Evolutionary conservation across 495 filamentous ascomycete genomes (phyloP), one percentile per base, ranked within the genome.

Genomic region (Hypoxylon fragiforme): DNA sequence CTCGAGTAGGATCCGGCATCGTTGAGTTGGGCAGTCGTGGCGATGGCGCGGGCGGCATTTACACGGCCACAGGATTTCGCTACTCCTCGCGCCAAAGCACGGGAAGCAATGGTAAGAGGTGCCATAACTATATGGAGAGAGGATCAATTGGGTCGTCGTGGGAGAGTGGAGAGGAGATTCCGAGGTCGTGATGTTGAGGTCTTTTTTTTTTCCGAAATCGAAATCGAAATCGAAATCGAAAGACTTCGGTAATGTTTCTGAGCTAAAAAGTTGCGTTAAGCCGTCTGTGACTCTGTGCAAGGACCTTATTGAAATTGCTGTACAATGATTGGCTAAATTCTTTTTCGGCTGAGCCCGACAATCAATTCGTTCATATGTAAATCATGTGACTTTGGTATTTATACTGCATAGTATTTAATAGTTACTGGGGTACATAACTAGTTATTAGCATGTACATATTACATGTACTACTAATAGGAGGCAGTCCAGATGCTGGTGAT

Each of bases 41-140:
- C 75, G 44, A 81, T 59, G 53, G 75, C 73, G 69, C 77, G 76
- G 62, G 69, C 63, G 22, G 70, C 60, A 26, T 71, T 62, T 13
- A 67, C 30, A 36, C 64, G 50, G 54, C 60, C 16, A 37, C 67
- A 58, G 20, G 57, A 70, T 56, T 54, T 52, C 58, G 65, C 54
- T 31, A 73, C 62, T 43, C 73, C 68, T 50, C 74, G 73, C 67
- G 70, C 72, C 38, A 76, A 67, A 32, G 68, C 69, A 66, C 76
- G 76, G 57, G 76, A 67, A 49, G 73, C 67, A 61, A 69, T 70
- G 42, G 71, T 65, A 66, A 78, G 70, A 59, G 76, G 64, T 65
- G 75, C 76, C 76, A 78, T 79, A 62, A 50, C 49, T 62, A 38
- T 47, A 53, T 32, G 46, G 49, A 45, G 40, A 31, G 43, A 42